Percentiles rank a stretch among this genome's conserved stretches.
Conservation (phyloP, 495 filamentous ascomycete species). For the Aspergillus asperescens region DNA sequence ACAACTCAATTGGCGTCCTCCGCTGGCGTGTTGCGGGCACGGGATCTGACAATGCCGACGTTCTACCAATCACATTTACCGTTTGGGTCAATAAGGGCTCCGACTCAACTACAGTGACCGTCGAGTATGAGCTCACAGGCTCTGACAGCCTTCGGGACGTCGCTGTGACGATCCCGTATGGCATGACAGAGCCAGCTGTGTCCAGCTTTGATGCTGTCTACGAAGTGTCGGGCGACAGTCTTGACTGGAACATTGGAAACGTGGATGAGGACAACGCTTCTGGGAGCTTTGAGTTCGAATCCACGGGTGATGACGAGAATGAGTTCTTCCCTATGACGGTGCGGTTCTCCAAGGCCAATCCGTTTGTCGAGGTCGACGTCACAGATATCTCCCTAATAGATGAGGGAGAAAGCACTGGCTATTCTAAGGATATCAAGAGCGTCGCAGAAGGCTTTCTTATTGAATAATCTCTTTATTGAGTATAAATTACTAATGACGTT, state of each 20-base stretch:
- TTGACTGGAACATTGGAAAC: slow-evolving; percentile 87
- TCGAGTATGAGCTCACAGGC: slow-evolving; percentile 89
- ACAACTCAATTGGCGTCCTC: slow-evolving; percentile 82
- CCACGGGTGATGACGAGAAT: slow-evolving; percentile 71
- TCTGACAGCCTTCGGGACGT: slow-evolving; percentile 75
- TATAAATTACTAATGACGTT: slow-evolving; percentile 47
- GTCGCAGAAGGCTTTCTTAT: slow-evolving; percentile 77
- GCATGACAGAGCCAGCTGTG: slow-evolving; percentile 75
- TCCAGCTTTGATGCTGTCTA: slow-evolving; percentile 90
- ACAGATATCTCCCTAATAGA: slow-evolving; percentile 66
- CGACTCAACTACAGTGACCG: slow-evolving; percentile 74
- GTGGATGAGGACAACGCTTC: slow-evolving; percentile 74
- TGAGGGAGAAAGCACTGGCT: slow-evolving; percentile 70
- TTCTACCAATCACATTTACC: slow-evolving; percentile 83
- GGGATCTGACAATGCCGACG: slow-evolving; percentile 62
- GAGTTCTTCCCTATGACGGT: slow-evolving; percentile 98
- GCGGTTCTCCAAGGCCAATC: slow-evolving; percentile 76
- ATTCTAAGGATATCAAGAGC: slow-evolving; percentile 84
- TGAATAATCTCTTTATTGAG: slow-evolving; percentile 49
- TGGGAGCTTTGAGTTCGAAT: slow-evolving; percentile 91
- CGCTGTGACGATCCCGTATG: slow-evolving; percentile 77
- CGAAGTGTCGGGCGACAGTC: slow-evolving; percentile 85
- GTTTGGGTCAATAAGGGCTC: slow-evolving; percentile 91
- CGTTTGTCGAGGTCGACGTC: slow-evolving; percentile 89
- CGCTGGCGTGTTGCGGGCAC: slow-evolving; percentile 78